These are phyloP conservation scores for Allantophomopsis cytisporea DNA, from an alignment of 2,329 filamentous ascomycete species.

Conservation along the genomic window DNA sequence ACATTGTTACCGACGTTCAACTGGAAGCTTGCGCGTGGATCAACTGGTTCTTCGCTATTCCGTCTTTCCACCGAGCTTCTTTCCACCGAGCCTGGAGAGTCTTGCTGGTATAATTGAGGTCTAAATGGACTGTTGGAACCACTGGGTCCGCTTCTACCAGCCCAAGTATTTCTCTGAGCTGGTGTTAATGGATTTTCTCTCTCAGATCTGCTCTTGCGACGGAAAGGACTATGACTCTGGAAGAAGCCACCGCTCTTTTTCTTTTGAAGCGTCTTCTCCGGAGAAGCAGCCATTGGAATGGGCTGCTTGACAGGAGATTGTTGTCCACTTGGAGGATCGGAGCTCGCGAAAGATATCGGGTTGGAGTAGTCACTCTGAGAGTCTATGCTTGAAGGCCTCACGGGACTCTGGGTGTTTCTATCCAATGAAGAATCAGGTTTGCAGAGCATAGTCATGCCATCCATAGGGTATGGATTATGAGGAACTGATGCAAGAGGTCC, in stretches of 20 bases:
- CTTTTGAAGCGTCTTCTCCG: slow-evolving; percentile 42
- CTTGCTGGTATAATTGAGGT: slow-evolving; percentile 24
- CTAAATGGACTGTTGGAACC: slow-evolving; percentile 15
- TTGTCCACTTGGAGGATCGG: slow-evolving; percentile 63
- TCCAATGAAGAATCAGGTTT: slow-evolving; percentile 61
- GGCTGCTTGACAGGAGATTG: slow-evolving; percentile 59
- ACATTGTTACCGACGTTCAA: slow-evolving; percentile 94
- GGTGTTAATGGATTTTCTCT: slow-evolving; percentile 40
- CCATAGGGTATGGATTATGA: slow-evolving; percentile 85
- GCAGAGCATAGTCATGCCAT: slow-evolving; percentile 97
- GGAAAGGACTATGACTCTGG: slow-evolving; percentile 83
- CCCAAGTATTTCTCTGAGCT: slow-evolving; percentile 47
- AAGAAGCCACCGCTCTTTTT: slow-evolving; percentile 81
- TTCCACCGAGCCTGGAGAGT: slow-evolving; percentile 15
- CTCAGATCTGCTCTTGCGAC: slow-evolving; percentile 74
- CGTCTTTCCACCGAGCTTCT: slow-evolving; percentile 7
- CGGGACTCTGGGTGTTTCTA: slow-evolving; percentile 49
- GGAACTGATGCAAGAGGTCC: slow-evolving; percentile 57
- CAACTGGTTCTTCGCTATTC: slow-evolving; percentile 69
- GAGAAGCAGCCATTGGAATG: slow-evolving; percentile 20
- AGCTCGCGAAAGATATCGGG: slow-evolving; percentile 76
- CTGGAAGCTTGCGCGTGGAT: slow-evolving; percentile 84
- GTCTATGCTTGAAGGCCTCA: slow-evolving; percentile 70
- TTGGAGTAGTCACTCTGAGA: slow-evolving; percentile 86
- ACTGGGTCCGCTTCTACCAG: slow-evolving; percentile 12